Evolutionary conservation across 345 rosid species (phyloP), one percentile per base, ranked within the genome.

Genomic region (Pseudoturritis turrita): DNA sequence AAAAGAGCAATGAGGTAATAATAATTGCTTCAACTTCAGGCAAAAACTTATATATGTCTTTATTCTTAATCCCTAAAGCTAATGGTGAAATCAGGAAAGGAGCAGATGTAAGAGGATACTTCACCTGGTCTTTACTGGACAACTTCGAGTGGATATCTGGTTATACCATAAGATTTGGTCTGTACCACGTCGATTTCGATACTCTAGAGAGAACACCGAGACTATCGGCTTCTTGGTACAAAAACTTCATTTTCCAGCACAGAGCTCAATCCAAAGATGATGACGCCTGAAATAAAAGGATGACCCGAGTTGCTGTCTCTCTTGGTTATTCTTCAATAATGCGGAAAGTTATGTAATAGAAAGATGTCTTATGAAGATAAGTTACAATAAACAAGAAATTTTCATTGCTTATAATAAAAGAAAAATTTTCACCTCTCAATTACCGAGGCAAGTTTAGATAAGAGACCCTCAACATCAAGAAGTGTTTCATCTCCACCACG

Each of bases 61-160:
- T 63, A 52, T 44, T 36, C 58, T 7, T 13, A 23, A 53, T 10
- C 66, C 7, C 17, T 26, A 3, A 73, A 35, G 35, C 37, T 39
- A 55, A 47, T 56, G 40, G 36, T 63, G 49, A 15, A 29, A 62
- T 50, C 80, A 84, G 89, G 83, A 79, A 85, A 64, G 96, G 92
- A 54, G 92, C 88, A 79, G 89, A 92, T 70, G 79, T 89, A 7
- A 70, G 87, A 78, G 95, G 98, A 2, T 92, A 89, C 75, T 85
- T 88, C 36, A 60, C 73, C 8, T 88, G 96, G 98, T 85, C 96
- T 52, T 80, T 92, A 77, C 86, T 88, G 0, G 98, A 91, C 80
- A 83, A 87, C 54, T 89, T 89, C 19, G 96, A 91, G 78, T 89
- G 94, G 96, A 45, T 55, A 59, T 74, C 22, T 1, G 93, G 93